Base-by-base conservation (phyloP, 2,329 filamentous ascomycete species). In the Colletotrichum lupini region DNA sequence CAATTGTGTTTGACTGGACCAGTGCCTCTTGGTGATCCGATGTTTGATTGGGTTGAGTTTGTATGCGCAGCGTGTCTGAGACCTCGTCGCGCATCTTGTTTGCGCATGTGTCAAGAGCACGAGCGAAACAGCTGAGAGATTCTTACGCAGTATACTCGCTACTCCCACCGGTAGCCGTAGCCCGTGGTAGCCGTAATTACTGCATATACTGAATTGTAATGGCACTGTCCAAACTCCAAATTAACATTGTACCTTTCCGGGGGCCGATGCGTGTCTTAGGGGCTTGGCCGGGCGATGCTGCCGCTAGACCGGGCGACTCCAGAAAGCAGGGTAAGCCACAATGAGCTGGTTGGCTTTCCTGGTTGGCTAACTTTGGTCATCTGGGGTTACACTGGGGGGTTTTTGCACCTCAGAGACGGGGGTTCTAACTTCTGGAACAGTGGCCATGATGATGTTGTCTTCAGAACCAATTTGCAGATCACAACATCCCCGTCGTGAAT, bases 1-100 rank as follows among this genome's bases (percentile, higher is more conserved):
- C 68, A 68, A 49, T 52, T 30, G 49, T 30, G 63, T 61, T 67
- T 68, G 68, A 32, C 63, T 64, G 68, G 62, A 24, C 30, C 30
- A 28, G 61, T 26, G 55, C 16, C 26, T 22, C 30, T 14, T n/a
- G 59, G 37, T 22, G 61, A 60, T 32, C 26, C 64, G 35, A 67
- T 68, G 24, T 68, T 57, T 46, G 8, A 57, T 56, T 42, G 49
- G 32, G 62, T 56, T 52, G 56, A 53, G 28, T 42, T 32, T 58
- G 24, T 49, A 52, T 32, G 26, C 59, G 35, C 26, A 63, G 60
- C 19, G 60, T 63, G 60, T 52, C 60, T 32, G 60, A 63, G 60
- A 63, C 22, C 6, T 24, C 26, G 59, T 28, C 59, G 16, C 42
- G 59, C 42, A 11, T 26, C 26, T 49, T 53, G 42, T 63, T 30